Conservation (phyloP, 345 rosid species). For the Dimocarpus longan region DNA sequence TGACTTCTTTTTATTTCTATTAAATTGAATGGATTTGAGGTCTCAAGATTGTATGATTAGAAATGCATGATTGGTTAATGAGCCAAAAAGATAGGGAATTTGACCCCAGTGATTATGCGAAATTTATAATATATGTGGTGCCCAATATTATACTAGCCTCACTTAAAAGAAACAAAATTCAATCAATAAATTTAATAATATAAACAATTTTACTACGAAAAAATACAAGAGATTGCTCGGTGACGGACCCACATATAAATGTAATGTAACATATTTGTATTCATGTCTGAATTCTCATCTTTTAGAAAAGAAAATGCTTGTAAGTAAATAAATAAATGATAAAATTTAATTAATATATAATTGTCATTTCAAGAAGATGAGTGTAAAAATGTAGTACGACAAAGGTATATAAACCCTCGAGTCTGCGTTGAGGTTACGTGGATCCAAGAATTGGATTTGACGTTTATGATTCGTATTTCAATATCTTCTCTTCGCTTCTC, state of each 20-base stretch:
- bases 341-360: no score
- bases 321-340: neutral
- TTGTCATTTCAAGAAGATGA: conserved; percentile 15
- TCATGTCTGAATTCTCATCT: neutral
- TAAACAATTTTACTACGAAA: no score
- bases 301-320: neutral
- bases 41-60: neutral
- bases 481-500: neutral
- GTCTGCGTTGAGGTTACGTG: conserved; percentile 41
- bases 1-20: no score
- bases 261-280: neutral
- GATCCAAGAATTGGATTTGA: conserved; percentile 38
- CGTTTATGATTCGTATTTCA: conserved; percentile 33
- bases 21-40: neutral
- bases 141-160: no score
- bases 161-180: no score
- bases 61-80: neutral
- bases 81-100: neutral
- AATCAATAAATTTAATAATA: no score
- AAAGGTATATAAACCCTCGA: conserved; percentile 25
- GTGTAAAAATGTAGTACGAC: conserved; percentile 10
- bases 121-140: no score
- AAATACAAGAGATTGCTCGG: no score
- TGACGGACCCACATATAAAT: no score
- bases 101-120: neutral